Evolutionary conservation across 306 rosid genomes (phyloP).

Genomic region (Gillenia trifoliata): DNA sequence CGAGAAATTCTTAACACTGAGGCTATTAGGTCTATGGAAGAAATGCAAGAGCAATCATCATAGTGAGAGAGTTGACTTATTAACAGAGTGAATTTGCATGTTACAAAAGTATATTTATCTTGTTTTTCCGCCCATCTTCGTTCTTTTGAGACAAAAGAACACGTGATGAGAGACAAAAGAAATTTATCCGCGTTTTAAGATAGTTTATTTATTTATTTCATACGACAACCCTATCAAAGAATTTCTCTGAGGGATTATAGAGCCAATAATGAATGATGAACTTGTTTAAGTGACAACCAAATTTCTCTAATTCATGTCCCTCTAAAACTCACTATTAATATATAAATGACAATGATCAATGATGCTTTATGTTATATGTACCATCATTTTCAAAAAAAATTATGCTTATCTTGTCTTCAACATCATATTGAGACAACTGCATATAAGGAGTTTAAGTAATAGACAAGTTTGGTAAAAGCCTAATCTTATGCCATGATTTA

Average conservation of each 20-base stretch:
- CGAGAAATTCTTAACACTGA: not conserved
- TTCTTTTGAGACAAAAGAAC: no score
- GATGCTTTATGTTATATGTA: not conserved
- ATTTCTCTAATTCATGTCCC: not conserved
- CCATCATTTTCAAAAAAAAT: not conserved
- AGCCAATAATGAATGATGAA: not conserved
- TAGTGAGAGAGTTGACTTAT: not conserved
- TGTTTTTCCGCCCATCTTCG: accelerated
- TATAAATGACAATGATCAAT: not conserved
- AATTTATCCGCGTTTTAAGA: no score
- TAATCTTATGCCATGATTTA: slow-evolving; percentile 6
- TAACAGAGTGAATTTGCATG: not conserved
- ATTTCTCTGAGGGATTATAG: no score
- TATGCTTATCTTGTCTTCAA: not conserved
- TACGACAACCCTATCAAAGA: not conserved
- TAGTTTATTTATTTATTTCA: no score
- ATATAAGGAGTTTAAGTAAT: slow-evolving; percentile 5
- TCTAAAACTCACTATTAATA: not conserved
- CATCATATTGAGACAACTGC: not conserved
- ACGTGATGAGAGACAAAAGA: no score
- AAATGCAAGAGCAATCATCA: not conserved
- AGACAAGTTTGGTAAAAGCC: slow-evolving; percentile 10
- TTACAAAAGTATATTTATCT: not conserved
- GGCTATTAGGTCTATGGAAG: not conserved
- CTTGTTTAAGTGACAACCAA: not conserved